Conservation (phyloP, 2,329 filamentous ascomycete species). For the Trichoderma asperellum region DNA sequence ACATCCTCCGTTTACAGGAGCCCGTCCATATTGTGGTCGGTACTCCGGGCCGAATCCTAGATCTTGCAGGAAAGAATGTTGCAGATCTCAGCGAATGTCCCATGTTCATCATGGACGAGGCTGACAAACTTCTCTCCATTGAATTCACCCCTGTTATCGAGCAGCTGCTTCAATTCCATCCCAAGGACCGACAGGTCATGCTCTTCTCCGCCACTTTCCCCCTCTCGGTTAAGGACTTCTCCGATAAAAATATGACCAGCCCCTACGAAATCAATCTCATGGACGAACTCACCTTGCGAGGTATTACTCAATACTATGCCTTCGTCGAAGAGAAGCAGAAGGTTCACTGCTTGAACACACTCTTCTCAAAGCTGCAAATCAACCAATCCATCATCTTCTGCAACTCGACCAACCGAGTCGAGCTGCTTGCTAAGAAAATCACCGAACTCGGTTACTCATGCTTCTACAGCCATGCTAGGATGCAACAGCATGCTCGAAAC, state of each 20-base stretch:
- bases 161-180: constrained; percentile 91
- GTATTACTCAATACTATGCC: constrained; percentile 98
- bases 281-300: constrained; percentile 96
- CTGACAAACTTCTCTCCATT: constrained; percentile 93
- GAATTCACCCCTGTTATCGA: constrained; percentile 98
- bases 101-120: constrained; percentile 99
- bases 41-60: constrained; percentile 93
- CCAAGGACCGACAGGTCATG: constrained; percentile 98
- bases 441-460: constrained; percentile 98
- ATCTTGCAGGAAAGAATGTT: constrained; percentile 93
- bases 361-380: constrained; percentile 98
- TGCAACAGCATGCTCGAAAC: constrained; percentile 96
- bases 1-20: constrained; percentile 93
- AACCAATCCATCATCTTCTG: constrained; percentile 99
- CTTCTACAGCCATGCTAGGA: constrained; percentile 98
- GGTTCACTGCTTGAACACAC: constrained; percentile 96
- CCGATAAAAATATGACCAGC: constrained; percentile 94
- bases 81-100: constrained; percentile 94
- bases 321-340: constrained; percentile 99
- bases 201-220: constrained; percentile 98
- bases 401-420: constrained; percentile 98
- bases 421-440: constrained; percentile 97
- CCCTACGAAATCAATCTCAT: constrained; percentile 99
- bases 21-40: constrained; percentile 97
- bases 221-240: constrained; percentile 95